Evolutionary conservation across 305 asterid genomes (phyloP).

Genomic region (Fraxinus albicans): DNA sequence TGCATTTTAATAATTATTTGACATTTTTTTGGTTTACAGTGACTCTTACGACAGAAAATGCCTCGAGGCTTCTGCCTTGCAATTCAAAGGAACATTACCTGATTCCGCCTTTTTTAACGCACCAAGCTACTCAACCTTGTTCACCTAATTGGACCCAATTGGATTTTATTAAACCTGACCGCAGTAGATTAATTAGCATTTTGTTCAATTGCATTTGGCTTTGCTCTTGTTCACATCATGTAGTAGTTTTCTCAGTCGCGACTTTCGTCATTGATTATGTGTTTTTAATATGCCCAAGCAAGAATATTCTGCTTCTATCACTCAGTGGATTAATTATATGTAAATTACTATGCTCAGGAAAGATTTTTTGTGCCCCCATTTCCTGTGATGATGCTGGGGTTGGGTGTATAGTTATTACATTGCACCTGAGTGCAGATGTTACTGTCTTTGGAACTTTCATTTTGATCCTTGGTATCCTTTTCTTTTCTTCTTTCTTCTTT

Average conservation of each 20-base stretch:
- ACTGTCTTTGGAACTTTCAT: conserved; percentile 10
- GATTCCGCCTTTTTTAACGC: background rate
- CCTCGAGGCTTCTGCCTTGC: background rate
- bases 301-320: background rate
- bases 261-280: background rate
- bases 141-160: background rate
- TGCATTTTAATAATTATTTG: background rate
- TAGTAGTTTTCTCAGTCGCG: background rate
- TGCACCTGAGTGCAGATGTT: background rate
- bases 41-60: background rate
- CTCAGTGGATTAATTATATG: background rate
- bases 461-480: background rate
- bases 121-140: background rate
- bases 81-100: background rate
- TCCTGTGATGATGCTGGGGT: background rate
- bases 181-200: background rate
- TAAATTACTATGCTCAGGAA: conserved; percentile 12
- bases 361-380: background rate
- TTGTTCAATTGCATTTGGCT: background rate
- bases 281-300: background rate
- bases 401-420: background rate
- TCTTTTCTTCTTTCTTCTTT: background rate
- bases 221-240: background rate
- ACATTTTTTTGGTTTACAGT: background rate
- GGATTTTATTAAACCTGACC: background rate